These are phyloP conservation scores for Aphanocladium album DNA, from an alignment of 2,329 filamentous ascomycete genomes.

Conservation along the genomic window DNA sequence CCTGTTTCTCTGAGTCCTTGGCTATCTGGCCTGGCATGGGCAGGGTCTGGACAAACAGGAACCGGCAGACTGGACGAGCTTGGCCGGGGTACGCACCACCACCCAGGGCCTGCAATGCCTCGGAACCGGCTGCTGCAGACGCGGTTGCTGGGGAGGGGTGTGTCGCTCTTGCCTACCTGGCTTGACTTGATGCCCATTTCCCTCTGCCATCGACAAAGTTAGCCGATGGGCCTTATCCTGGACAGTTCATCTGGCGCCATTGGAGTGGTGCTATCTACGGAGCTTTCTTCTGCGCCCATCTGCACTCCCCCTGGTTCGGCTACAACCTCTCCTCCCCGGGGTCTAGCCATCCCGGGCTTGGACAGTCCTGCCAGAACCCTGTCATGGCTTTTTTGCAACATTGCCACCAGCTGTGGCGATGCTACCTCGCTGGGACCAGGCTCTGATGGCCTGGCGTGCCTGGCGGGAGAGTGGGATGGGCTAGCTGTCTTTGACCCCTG, in stretches of 20 bases:
- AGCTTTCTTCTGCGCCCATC: constrained; percentile 5
- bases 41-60: background rate
- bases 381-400: background rate
- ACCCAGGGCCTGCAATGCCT: background rate
- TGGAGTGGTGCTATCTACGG: background rate
- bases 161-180: too few species aligned
- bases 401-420: constrained; percentile 3
- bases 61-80: constrained; percentile 6
- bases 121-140: background rate
- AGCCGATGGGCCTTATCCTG: constrained; percentile 3
- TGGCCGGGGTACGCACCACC: background rate
- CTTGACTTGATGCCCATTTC: background rate
- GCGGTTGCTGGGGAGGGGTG: background rate
- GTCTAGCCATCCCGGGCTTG: background rate
- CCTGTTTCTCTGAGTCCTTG: background rate
- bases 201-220: background rate
- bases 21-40: background rate
- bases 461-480: background rate
- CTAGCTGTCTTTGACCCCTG: background rate
- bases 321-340: background rate
- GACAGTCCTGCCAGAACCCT: background rate
- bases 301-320: background rate
- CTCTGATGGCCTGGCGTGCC: background rate
- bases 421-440: background rate
- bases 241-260: constrained; percentile 1